These are phyloP conservation scores for Aspergillus cejpii DNA, from an alignment of 2,329 filamentous ascomycete genomes.

Conservation along the genomic window DNA sequence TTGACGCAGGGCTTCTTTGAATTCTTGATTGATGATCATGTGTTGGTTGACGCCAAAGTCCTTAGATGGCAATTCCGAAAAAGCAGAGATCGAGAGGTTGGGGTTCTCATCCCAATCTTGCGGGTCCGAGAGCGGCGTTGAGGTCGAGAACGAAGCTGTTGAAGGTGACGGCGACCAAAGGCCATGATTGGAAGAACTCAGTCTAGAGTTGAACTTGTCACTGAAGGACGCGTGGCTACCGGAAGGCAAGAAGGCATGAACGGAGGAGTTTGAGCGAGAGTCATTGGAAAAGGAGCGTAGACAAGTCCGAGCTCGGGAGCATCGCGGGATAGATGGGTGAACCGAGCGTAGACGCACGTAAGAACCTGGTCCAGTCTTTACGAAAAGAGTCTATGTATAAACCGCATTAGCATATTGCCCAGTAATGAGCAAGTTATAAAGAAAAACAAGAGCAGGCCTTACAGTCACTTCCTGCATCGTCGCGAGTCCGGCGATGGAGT, in stretches of 20 bases:
- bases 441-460: constrained; percentile 10
- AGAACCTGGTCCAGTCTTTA: constrained; percentile 16
- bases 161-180: constrained; percentile 16
- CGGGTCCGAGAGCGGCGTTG: constrained; percentile 28
- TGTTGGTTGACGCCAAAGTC: constrained; percentile 94
- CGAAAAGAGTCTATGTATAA: constrained; percentile 19
- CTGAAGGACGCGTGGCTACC: constrained; percentile 14
- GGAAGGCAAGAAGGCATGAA: constrained; percentile 11
- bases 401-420: constrained; percentile 5
- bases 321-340: constrained; percentile 16
- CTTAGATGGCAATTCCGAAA: constrained; percentile 67
- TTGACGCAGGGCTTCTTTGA: constrained; percentile 81
- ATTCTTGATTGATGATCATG: constrained; percentile 90
- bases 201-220: constrained; percentile 11
- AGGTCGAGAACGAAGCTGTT: constrained; percentile 29
- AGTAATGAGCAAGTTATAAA: not conserved
- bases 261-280: constrained; percentile 15
- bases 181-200: constrained; percentile 11
- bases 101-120: constrained; percentile 70
- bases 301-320: constrained; percentile 13
- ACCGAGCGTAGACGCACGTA: constrained; percentile 20
- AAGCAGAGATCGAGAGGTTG: constrained; percentile 63
- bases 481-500: constrained; percentile 10
- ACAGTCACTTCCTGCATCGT: constrained; percentile 30
- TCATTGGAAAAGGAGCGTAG: constrained; percentile 30